A percentile compares a stretch with the other conserved stretches of the same genome.
Conservation (phyloP, 306 rosid species). For the Arachis stenosperma region DNA sequence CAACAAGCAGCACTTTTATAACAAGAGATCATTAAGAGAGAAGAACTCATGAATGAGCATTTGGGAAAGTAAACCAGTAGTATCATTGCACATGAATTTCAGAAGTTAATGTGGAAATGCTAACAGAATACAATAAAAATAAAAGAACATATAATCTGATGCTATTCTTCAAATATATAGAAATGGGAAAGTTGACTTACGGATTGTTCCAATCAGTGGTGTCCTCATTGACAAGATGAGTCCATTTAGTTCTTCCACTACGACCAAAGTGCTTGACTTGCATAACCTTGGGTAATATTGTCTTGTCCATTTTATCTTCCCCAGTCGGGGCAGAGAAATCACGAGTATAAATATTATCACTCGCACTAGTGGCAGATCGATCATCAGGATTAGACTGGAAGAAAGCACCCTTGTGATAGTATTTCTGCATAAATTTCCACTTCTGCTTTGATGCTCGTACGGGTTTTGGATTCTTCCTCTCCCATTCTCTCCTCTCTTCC, state of each 20-base stretch:
- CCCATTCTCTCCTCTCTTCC: slow-evolving; percentile 99
- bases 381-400: slow-evolving; percentile 73
- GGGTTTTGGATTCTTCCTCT: slow-evolving; percentile 88
- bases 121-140: slow-evolving; percentile 6
- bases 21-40: background rate
- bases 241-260: slow-evolving; percentile 98
- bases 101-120: slow-evolving; percentile 4
- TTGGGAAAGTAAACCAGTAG: background rate
- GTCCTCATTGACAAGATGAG: slow-evolving; percentile 96
- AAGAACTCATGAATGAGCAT: slow-evolving; percentile 5
- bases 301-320: slow-evolving; percentile 97
- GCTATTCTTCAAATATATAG: slow-evolving; percentile 10
- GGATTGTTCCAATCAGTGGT: slow-evolving; percentile 98
- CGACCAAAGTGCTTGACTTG: slow-evolving; percentile 99
- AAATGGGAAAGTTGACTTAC: slow-evolving; percentile 55
- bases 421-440: slow-evolving; percentile 98
- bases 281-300: slow-evolving; percentile 93
- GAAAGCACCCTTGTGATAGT: slow-evolving; percentile 96
- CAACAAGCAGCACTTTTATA: background rate
- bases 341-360: slow-evolving; percentile 63
- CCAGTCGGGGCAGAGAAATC: slow-evolving; percentile 98
- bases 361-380: slow-evolving; percentile 54
- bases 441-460: slow-evolving; percentile 65
- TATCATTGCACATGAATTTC: slow-evolving; percentile 29
- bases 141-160: slow-evolving; percentile 11